Evolutionary conservation across 2,329 filamentous ascomycete species (phyloP), one percentile per base, ranked within the genome.

Genomic region (Cadophora malorum): DNA sequence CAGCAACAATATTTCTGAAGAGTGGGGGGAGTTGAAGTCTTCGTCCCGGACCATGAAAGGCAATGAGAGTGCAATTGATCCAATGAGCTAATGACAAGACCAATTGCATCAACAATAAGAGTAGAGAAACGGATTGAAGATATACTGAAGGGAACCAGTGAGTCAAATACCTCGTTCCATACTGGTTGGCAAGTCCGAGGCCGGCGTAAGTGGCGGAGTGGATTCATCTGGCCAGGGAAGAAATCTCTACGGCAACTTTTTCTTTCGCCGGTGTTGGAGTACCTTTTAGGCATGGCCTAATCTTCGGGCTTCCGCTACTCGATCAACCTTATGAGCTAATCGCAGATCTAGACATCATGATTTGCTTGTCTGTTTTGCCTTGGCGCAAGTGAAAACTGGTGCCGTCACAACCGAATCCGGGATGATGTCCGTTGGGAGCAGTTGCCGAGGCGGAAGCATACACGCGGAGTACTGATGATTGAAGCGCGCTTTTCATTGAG

Each of bases 21-120:
- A 38, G 33, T 25, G 35, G 53, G 63, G 53, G n/a, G n/a, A 62
- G 58, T 61, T 55, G 35, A 58, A 58, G 16, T 50, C 35, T 63
- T 53, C 28, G 59, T 66, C 59, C 31, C n/a, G 38, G 53, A 66
- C 25, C 65, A 70, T 67, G 58, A 67, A 70, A 63, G 53, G 63
- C 65, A 65, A 65, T 41, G 35, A 45, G 35, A 59, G 21, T n/a
- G 28, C 50, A 58, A 28, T 49, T 59, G 58, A 52, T 28, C 9
- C 60, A 41, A 61, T 41, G 14, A 33, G 16, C 9, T 28, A 59
- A 25, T 45, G n/a, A 14, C 14, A 2, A 41, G 33, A 41, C 33
- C 53, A 52, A 31, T 28, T 33, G 28, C 33, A 58, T 25, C 28
- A 49, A 59, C 28, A 49, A 9, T 8, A 59, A 38, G 10, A 14